phyloP scores from a whole-genome alignment of 306 rosid genomes.

The Cajanus cajan region DNA sequence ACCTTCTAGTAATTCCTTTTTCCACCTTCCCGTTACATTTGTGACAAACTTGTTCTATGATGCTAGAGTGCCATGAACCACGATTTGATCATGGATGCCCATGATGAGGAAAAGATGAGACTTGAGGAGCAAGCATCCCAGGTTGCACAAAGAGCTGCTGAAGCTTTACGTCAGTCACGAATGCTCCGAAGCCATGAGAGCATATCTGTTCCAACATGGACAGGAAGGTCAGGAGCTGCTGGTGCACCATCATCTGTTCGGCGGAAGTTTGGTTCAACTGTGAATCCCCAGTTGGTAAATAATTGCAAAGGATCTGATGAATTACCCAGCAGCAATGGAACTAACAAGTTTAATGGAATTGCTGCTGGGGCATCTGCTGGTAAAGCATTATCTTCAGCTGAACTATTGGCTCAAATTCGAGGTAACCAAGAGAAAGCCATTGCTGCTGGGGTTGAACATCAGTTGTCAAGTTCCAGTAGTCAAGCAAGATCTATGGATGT shows the following conservation, averaged over 20 bases:
- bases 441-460: slow-evolving; percentile 72
- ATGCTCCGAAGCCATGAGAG: slow-evolving; percentile 75
- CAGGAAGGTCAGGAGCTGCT: slow-evolving; percentile 92
- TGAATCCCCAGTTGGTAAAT: slow-evolving; percentile 56
- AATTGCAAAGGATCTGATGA: slow-evolving; percentile 47
- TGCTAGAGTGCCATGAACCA: slow-evolving; percentile 89
- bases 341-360: slow-evolving; percentile 46
- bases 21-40: not conserved
- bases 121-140: slow-evolving; percentile 91
- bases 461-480: slow-evolving; percentile 40
- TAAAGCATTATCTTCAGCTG: slow-evolving; percentile 81
- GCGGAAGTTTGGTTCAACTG: slow-evolving; percentile 79
- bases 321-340: slow-evolving; percentile 43
- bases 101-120: slow-evolving; percentile 80
- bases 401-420: slow-evolving; percentile 65
- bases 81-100: slow-evolving; percentile 83
- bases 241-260: slow-evolving; percentile 81
- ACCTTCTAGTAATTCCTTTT: not conserved
- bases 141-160: slow-evolving; percentile 95
- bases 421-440: slow-evolving; percentile 75
- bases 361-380: slow-evolving; percentile 85
- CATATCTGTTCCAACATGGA: slow-evolving; percentile 90
- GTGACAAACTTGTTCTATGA: slow-evolving; percentile 23
- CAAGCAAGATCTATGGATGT: slow-evolving; percentile 43
- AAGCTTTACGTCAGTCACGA: slow-evolving; percentile 85